Evolutionary conservation across 345 rosid genomes (phyloP).

Genomic region (Brassica napus): Da-Ae NC_063447.1:45687501-45688000

Average conservation of each 20-base stretch:
- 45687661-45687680: neutral
- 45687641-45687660: no score
- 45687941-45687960: no score
- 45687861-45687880: neutral
- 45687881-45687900: no score
- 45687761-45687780: slow-evolving; percentile 27
- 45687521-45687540: no score
- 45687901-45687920: neutral
- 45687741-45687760: slow-evolving; percentile 31
- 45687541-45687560: no score
- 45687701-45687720: neutral
- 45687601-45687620: no score
- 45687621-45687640: no score
- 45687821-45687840: neutral
- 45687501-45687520: no score
- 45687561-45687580: no score
- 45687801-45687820: slow-evolving; percentile 4
- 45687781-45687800: neutral
- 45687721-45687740: slow-evolving; percentile 22
- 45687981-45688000: neutral
- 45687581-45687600: no score
- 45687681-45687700: neutral
- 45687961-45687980: no score
- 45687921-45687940: neutral
- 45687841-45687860: neutral